Conservation (phyloP, 2,329 filamentous ascomycete genomes). For the Penicillium rolfsii region DNA sequence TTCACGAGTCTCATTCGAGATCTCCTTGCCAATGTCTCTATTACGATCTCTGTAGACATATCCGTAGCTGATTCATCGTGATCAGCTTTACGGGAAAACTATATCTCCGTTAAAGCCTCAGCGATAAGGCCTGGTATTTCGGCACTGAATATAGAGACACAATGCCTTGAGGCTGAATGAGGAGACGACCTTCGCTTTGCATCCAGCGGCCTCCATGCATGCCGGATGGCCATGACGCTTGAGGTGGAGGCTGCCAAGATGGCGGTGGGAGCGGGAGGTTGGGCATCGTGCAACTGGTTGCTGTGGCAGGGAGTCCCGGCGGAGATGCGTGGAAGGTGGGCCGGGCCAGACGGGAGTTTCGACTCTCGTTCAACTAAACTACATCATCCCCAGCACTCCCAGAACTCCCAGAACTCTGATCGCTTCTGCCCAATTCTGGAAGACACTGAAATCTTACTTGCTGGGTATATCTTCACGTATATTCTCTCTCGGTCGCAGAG, state of each 20-base stretch:
- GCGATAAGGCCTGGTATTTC: no score
- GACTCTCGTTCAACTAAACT: conserved; percentile 12
- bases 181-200: neutral
- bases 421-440: conserved; percentile 8
- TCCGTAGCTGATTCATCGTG: neutral
- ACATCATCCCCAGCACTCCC: conserved; percentile 26
- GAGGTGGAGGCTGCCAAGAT: neutral
- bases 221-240: neutral
- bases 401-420: conserved; percentile 7
- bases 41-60: neutral
- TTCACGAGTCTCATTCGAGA: neutral
- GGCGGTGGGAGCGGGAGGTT: conserved; percentile 14
- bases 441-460: neutral
- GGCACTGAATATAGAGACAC: neutral
- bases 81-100: neutral
- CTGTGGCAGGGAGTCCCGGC: conserved; percentile 39
- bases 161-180: neutral
- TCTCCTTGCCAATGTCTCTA: neutral
- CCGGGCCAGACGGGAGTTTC: neutral
- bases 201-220: neutral
- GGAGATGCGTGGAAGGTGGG: conserved; percentile 26
- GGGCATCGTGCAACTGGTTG: conserved; percentile 33
- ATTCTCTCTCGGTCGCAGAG: neutral
- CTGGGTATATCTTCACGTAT: conserved; percentile 1
- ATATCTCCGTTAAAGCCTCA: neutral